Base-by-base conservation (phyloP, 345 rosid species). In the Zanthoxylum bungeanum region DNA sequence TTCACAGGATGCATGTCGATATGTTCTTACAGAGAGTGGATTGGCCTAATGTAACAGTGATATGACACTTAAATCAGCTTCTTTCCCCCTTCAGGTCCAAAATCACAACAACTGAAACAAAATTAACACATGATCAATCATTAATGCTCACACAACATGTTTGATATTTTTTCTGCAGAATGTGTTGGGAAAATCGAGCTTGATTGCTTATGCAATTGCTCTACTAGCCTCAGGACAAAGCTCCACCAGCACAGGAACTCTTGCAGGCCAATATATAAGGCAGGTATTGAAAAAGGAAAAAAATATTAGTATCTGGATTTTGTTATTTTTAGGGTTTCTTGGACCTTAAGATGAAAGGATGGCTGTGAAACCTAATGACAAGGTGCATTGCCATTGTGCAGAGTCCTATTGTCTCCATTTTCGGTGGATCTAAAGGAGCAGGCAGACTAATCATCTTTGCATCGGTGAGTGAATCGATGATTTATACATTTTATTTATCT, bases 191-290 rank as follows among this genome's bases (percentile, higher is more conserved):
- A 80, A 77, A 60, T 87, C 89, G 5, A 86, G 92, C 76, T 78
- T 81, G 8, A 79, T 53, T 0, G 34, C 87, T 28, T 90, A 90
- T 68, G 92, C 79, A 11, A 73, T 90, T 56, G 87, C 96, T 7
- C 73, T 90, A 19, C 71, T 90, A 12, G 96, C 96, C 16, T 89
- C 95, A 1, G 92, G 92, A 3, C 95, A 89, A 60, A 82, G 90
- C 80, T 85, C 92, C 3, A 30, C 92, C 27, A 87, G 87, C 49
- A 84, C 92, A 10, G 92, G 90, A 27, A 89, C 92, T 8, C 87
- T 81, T 49, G 95, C 92, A 6, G 93, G 93, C 49, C 90, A 88
- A 53, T 88, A 17, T 62, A 80, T 88, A 60, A 88, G 86, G 90
- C 85, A 88, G 89, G 92, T 81, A 2, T 50, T n/a, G 1, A 4